Evolutionary conservation across 768 basidiomycete genomes (phyloP), one percentile per base, ranked within the genome.

Genomic region (Pleurotus giganteus): DNA sequence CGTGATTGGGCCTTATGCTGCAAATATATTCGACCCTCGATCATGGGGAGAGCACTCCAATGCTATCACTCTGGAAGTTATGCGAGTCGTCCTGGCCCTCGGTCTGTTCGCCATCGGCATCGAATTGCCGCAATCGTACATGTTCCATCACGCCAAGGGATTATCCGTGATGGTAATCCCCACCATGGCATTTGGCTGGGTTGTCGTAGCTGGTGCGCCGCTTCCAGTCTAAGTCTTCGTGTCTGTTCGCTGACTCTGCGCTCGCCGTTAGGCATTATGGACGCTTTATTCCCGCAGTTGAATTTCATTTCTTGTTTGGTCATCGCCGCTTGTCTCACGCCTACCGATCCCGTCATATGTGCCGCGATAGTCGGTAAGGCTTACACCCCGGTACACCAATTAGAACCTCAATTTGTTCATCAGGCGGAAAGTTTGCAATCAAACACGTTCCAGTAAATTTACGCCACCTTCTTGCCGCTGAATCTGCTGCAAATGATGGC

Each of bases 81-180:
- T 87, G 73, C 80, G 94, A 7, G 71, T 97, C 29, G 89, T 97
- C 47, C 88, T 99, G 42, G 95, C 88, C 2, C 87, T 90, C 1
- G 91, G 93, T 24, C 82, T 98, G 1, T 99, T 99, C 63, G 91
- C 95, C 5, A 92, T 98, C 28, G 96, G 96, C 2, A 92, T 96
- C 23, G 95, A 99, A 67, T 76, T 98, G 29, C 95, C 96, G 0
- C 76, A 82, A 54, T 81, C 85, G 1, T 98, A 98, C 73, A 84
- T 98, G 78, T 75, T 76, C 23, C 78, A 85, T 26, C 92, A 96
- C 63, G 89, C 82, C 37, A 86, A 80, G 61, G 83, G 90, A 34
- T 71, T 91, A 0, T 56, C 85, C 2, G 66, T 81, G 36, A 81
- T 91, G 81, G 84, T 91, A 15, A 78, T 91, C 0, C 89, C 90